Evolutionary conservation across 163 green algal genomes (phyloP), one percentile per base, ranked within the genome.

Genomic region (Scenedesmus sp.): DNA sequence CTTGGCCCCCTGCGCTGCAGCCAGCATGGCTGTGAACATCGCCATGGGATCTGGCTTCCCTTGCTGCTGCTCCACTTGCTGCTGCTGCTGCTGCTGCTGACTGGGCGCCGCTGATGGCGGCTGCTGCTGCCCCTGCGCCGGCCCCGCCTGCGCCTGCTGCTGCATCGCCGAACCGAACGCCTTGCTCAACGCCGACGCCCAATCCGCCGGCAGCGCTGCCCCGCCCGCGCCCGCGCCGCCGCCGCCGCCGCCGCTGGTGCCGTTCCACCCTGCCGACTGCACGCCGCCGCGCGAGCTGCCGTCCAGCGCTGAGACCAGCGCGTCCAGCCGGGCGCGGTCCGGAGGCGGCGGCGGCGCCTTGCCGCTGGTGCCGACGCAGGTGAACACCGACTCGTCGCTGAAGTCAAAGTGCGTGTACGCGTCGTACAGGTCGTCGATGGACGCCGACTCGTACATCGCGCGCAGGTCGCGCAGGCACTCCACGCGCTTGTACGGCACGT

Each of bases 381-480:
- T 98, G 94, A 97, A 99, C 35, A 99, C 92, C 22, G 92, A 80
- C 79, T 97, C 93, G 49, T 99, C 96, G 22, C 95, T 93, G 68
- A 99, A 94, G 35, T 97, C 92, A 49, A 99, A 97, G 53, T 95
- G 83, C 53, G 93, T 91, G 92, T 97, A 98, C 0, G 95, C 95
- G 35, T 97, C 95, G 89, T 98, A 97, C 12, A 99, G 87, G 93
- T 99, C 98, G 13, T 99, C 96, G 20, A 98, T 90, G 2, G 95
- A 98, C 46, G 95, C 94, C 0, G 94, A 85, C 89, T 99, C 96
- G 88, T 99, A 99, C 95, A 97, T 96, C 24, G 88, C 79, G 20
- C 93, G 93, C 90, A 99, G 94, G 94, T 99, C 98, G n/a, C 96
- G 92, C 86, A 99, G 93, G 91, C 95, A 97, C 59, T 96, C 93